phyloP scores from a whole-genome alignment of 495 filamentous ascomycete genomes.

The Talaromyces trachyspermus region DNA sequence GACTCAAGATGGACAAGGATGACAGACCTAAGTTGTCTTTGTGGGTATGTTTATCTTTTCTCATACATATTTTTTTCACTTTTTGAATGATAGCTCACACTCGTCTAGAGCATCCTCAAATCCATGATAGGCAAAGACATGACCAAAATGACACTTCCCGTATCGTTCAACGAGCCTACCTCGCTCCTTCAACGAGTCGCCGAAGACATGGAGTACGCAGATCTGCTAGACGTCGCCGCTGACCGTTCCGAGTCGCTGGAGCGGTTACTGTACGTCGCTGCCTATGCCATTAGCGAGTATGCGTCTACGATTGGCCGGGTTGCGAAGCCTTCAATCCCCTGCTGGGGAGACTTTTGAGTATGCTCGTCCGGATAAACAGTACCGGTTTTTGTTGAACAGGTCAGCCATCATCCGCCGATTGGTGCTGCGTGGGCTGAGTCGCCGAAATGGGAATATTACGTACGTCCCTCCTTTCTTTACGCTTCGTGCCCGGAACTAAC shows the following conservation, averaged over 20 bases:
- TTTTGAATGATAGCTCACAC: slow-evolving; percentile 18
- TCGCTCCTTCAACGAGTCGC: slow-evolving; percentile 92
- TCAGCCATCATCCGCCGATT: slow-evolving; percentile 94
- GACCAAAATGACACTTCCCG: slow-evolving; percentile 98
- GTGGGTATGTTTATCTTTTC: slow-evolving; percentile 59
- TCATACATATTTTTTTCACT: background rate
- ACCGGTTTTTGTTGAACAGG: slow-evolving; percentile 96
- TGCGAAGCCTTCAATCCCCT: slow-evolving; percentile 95
- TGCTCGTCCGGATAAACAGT: slow-evolving; percentile 87
- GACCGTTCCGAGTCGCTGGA: slow-evolving; percentile 81
- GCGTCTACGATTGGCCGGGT: slow-evolving; percentile 94
- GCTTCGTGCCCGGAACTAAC: slow-evolving; percentile 6
- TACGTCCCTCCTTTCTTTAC: slow-evolving; percentile 16
- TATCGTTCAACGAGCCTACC: slow-evolving; percentile 98
- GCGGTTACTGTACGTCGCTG: slow-evolving; percentile 91
- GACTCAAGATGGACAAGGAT: slow-evolving; percentile 84
- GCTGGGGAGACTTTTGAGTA: slow-evolving; percentile 97
- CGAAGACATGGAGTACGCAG: slow-evolving; percentile 96
- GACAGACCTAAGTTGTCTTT: slow-evolving; percentile 89
- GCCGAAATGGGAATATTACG: slow-evolving; percentile 92
- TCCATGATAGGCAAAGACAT: slow-evolving; percentile 99
- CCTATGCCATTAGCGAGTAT: slow-evolving; percentile 92
- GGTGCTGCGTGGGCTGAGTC: slow-evolving; percentile 91
- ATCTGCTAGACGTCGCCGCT: slow-evolving; percentile 84
- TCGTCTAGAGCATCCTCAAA: slow-evolving; percentile 79